Percentiles rank a stretch among this genome's conserved stretches.
Conservation (phyloP, 2,329 filamentous ascomycete genomes). For the Fusarium haematococcum region DNA sequence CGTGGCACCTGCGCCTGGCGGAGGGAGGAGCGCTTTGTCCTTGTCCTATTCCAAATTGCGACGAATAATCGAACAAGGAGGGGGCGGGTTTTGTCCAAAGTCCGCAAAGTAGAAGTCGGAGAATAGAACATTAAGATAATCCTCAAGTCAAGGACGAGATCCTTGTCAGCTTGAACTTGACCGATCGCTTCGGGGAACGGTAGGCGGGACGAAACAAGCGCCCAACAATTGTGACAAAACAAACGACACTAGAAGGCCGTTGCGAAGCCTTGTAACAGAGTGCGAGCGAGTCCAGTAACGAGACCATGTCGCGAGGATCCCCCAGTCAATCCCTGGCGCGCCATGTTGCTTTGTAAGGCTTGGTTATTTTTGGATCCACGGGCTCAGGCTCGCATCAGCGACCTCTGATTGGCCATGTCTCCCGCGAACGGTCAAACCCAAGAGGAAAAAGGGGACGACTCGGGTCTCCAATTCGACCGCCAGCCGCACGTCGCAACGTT, state of each 20-base stretch:
- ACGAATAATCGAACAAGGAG: neutral
- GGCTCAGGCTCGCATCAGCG: neutral
- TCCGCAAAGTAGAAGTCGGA: neutral
- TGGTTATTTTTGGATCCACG: conserved; percentile 13
- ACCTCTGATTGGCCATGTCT: conserved; percentile 11
- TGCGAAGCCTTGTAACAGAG: conserved; percentile 6
- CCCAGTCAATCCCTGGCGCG: conserved; percentile 2
- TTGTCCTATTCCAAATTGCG: neutral
- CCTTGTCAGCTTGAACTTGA: conserved; percentile 1
- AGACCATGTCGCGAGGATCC: neutral
- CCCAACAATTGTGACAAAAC: neutral
- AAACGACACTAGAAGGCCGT: neutral
- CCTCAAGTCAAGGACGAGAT: conserved; percentile 1
- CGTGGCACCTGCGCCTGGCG: neutral
- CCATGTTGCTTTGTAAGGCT: neutral
- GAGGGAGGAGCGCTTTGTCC: neutral
- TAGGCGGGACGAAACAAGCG: conserved; percentile 32
- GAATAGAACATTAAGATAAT: neutral
- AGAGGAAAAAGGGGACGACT: conserved; percentile 10
- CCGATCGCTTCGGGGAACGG: neutral
- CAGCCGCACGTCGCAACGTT: conserved; percentile 37
- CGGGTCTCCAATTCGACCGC: conserved; percentile 19
- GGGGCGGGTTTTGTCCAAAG: neutral
- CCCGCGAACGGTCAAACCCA: conserved; percentile 18
- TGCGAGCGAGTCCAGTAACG: neutral